phyloP scores from a whole-genome alignment of 1,284 basidiomycete genomes.

The Fomitopsis pinicola region DNA sequence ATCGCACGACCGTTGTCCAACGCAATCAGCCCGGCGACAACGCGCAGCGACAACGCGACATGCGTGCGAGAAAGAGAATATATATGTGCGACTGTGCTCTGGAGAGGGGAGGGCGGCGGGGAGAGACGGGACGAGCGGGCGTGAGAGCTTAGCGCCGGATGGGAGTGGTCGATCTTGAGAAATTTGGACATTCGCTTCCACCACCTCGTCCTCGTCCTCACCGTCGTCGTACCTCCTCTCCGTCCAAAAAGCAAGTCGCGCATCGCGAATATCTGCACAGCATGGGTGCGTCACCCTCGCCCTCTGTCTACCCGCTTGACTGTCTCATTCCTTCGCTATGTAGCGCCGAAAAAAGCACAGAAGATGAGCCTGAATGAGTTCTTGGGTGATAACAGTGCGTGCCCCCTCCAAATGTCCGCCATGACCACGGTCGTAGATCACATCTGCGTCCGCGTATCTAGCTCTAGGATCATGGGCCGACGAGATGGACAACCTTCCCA shows the following conservation, averaged over 20 bases:
- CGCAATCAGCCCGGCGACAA: not conserved
- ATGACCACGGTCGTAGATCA: not conserved
- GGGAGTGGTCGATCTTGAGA: constrained; percentile 12
- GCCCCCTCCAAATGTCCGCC: not conserved
- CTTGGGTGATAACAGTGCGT: constrained; percentile 76
- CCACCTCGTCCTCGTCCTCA: constrained; percentile 4
- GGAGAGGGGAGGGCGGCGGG: not conserved
- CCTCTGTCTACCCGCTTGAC: not conserved
- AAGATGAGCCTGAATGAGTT: constrained; percentile 92
- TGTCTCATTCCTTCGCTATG: not conserved
- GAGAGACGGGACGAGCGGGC: not conserved
- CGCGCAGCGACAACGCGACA: not conserved
- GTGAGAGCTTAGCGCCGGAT: constrained; percentile 8
- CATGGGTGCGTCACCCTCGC: constrained; percentile 27
- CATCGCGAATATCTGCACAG: constrained; percentile 14
- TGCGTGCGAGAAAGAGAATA: not conserved
- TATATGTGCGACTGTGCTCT: not conserved
- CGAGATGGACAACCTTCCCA: constrained; percentile 88
- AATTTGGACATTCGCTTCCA: constrained; percentile 13
- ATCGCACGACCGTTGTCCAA: not conserved
- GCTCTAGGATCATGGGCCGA: constrained; percentile 94
- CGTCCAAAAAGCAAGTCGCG: not conserved
- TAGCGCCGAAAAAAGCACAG: constrained; percentile 84
- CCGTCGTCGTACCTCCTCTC: constrained; percentile 3
- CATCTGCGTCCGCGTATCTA: constrained; percentile 25